Evolutionary conservation across 305 asterid species (phyloP).

Genomic region (Plantago coronopus): DNA sequence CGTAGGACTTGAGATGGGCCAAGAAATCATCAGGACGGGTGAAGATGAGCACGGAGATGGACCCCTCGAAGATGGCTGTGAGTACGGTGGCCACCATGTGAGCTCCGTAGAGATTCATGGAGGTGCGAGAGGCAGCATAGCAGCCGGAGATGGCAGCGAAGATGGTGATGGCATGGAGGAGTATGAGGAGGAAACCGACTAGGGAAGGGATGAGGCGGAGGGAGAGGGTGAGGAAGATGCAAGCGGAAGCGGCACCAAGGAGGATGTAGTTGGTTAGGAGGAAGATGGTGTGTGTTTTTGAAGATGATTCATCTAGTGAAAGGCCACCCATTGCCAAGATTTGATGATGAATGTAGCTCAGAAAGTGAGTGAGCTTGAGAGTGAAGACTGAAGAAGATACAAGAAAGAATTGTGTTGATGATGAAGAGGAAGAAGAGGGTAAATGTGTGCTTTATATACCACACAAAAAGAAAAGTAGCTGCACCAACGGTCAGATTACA

Average conservation of each 20-base stretch:
- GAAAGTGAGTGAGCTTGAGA: no score
- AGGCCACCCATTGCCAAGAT: slow-evolving; percentile 53
- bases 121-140: slow-evolving; percentile 63
- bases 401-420: no score
- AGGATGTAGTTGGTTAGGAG: slow-evolving; percentile 60
- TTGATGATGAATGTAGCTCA: no score
- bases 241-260: slow-evolving; percentile 75
- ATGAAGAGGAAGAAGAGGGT: no score
- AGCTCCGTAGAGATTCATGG: slow-evolving; percentile 65
- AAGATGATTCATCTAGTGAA: slow-evolving; percentile 33
- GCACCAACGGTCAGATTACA: neutral
- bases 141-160: slow-evolving; percentile 78
- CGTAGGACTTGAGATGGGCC: slow-evolving; percentile 65
- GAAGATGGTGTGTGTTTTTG: slow-evolving; percentile 55
- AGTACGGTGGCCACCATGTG: slow-evolving; percentile 91
- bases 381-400: no score
- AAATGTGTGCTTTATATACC: no score
- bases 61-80: slow-evolving; percentile 90
- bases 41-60: slow-evolving; percentile 77
- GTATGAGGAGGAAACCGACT: slow-evolving; percentile 65
- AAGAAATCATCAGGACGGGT: slow-evolving; percentile 72
- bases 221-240: slow-evolving; percentile 91
- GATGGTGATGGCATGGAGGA: slow-evolving; percentile 78
- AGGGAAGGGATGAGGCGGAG: slow-evolving; percentile 87
- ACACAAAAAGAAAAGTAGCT: no score